Conservation (phyloP, 345 rosid species). For the Hirschfeldia incana region DNA sequence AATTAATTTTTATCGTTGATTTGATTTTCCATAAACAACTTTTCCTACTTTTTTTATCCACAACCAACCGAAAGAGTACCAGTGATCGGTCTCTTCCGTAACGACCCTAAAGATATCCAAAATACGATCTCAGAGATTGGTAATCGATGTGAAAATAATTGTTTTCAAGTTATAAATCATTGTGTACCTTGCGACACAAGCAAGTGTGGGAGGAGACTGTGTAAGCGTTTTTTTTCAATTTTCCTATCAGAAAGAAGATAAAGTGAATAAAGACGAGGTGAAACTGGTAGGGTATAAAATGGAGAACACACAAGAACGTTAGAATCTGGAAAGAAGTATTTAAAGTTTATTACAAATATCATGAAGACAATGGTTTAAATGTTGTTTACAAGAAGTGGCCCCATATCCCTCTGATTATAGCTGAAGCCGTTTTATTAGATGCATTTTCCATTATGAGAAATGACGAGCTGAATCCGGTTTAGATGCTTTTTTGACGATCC, state of each 20-base stretch:
- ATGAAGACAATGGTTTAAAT: constrained; percentile 42
- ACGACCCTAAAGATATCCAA: constrained; percentile 7
- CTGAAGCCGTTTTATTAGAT: constrained; percentile 20
- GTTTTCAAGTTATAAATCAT: constrained; percentile 56
- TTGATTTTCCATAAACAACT: not conserved
- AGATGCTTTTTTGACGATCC: not conserved
- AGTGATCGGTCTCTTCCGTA: constrained; percentile 45
- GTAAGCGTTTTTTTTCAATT: no score
- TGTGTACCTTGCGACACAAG: constrained; percentile 43
- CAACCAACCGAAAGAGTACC: constrained; percentile 48
- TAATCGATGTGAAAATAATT: constrained; percentile 54
- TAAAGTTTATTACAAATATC: constrained; percentile 52
- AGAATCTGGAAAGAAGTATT: constrained; percentile 75
- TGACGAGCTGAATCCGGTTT: not conserved
- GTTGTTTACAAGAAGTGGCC: constrained; percentile 62
- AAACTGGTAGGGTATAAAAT: no score
- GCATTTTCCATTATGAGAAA: not conserved
- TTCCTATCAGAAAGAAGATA: no score
- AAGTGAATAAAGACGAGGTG: no score
- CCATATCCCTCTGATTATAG: constrained; percentile 50
- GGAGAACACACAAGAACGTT: constrained; percentile 41
- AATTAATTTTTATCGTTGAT: not conserved
- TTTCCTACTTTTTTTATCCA: not conserved
- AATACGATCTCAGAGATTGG: constrained; percentile 45
- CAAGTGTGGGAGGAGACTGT: no score